Base-by-base conservation (phyloP, 305 asterid genomes). In the Coffea humblotiana region DNA sequence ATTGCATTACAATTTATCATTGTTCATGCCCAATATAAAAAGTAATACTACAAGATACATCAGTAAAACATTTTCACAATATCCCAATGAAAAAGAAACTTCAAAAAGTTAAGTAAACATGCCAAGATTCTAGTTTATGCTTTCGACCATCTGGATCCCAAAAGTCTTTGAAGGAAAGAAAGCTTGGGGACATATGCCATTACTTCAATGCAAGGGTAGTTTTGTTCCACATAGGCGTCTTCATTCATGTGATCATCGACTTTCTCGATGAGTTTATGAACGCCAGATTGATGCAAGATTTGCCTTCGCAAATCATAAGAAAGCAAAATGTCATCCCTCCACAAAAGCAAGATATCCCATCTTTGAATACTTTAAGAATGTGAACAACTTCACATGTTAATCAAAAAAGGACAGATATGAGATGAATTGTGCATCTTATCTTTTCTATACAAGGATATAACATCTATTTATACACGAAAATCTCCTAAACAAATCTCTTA, bases 271-370 rank as follows among this genome's bases (percentile, higher is more conserved):
- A 37, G 43, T 37, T 37, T 37, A 37, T 37, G 43, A 4, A 37
- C 2, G 43, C 43, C 43, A 37, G 43, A 37, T 4, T 37, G 2
- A 37, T 37, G 43, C 43, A 37, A 37, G 43, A 37, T 37, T 37
- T 37, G 43, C 43, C 43, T 37, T 3, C 43, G 43, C 2, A 78
- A 80, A 75, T 85, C 45, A 78, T 85, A 85, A 66, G 80, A 89
- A 32, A 90, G 77, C 82, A 92, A 72, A 64, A 81, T 52, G 29
- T 79, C 82, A 37, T 88, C 87, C 48, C 87, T 82, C 87, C 89
- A 89, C 43, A 85, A 18, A n/a, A 93, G 77, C 86, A 93, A 79
- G 7, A 88, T 71, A 25, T 67, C 85, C 27, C 93, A 77, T 91
- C 91, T 47, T 79, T 78, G 43, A 86, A 89, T 14, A 82, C 80